Percentiles rank a stretch among this genome's conserved stretches.
phyloP scores from a whole-genome alignment of 1,284 basidiomycete genomes.

The Irpex lacteus region DNA sequence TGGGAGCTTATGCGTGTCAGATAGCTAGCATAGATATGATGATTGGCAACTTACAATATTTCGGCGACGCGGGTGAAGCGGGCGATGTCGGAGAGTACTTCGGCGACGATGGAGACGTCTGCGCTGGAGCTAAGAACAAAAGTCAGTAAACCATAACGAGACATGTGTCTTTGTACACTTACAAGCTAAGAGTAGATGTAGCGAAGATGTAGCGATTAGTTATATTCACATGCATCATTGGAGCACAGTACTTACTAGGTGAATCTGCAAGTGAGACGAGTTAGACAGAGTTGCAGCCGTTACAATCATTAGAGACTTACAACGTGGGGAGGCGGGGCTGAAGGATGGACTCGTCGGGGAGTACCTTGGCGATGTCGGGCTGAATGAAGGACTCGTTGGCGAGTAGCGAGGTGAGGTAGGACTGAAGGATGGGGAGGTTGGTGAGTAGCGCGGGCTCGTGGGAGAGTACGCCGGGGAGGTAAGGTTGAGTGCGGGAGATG shows the following conservation, averaged over 20 bases:
- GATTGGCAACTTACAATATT: conserved; percentile 66
- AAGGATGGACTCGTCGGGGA: conserved; percentile 85
- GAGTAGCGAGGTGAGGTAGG: conserved; percentile 83
- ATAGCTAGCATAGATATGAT: not conserved
- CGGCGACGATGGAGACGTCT: conserved; percentile 82
- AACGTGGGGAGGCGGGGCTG: conserved; percentile 82
- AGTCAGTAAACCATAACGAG: conserved; percentile 10
- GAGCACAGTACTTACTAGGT: conserved; percentile 56
- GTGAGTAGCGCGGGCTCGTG: conserved; percentile 84
- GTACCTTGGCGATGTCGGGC: conserved; percentile 81
- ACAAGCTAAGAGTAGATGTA: conserved; percentile 48
- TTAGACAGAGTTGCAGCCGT: conserved; percentile 13
- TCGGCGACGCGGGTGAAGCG: conserved; percentile 81
- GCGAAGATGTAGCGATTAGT: conserved; percentile 14
- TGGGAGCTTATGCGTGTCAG: conserved; percentile 17
- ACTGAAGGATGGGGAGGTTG: conserved; percentile 84
- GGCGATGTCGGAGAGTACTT: conserved; percentile 85
- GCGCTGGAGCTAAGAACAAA: conserved; percentile 52
- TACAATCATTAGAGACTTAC: conserved; percentile 42
- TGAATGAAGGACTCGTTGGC: conserved; percentile 82
- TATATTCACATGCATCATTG: conserved; percentile 10
- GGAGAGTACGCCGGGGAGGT: conserved; percentile 87
- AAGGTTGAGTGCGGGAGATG: conserved; percentile 75
- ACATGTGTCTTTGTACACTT: conserved; percentile 28
- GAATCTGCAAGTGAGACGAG: conserved; percentile 52